Evolutionary conservation across 139 green algal genomes (phyloP).

Genomic region (Closterium sp.): DNA sequence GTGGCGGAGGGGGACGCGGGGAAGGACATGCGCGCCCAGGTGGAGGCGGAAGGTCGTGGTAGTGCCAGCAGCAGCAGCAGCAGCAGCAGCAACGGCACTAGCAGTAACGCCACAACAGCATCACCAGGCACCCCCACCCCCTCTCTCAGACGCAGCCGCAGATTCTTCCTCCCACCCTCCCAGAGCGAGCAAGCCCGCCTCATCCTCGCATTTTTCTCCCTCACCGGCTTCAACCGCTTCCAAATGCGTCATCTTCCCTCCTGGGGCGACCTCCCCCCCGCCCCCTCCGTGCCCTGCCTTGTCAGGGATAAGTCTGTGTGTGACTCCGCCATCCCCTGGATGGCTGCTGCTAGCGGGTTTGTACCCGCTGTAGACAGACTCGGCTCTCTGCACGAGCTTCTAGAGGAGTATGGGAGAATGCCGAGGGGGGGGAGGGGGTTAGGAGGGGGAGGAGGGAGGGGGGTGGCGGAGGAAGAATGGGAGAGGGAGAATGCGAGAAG

Average conservation of each 20-base stretch:
- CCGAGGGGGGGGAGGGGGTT: background rate
- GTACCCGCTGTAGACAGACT: background rate
- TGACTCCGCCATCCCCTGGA: background rate
- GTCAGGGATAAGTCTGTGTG: background rate
- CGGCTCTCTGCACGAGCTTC: background rate
- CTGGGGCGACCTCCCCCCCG: background rate
- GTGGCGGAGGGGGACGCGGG: background rate
- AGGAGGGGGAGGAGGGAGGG: background rate
- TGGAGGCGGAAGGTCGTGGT: background rate
- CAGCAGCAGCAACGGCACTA: background rate
- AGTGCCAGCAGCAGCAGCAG: background rate
- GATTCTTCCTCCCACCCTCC: background rate
- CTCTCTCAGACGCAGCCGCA: background rate
- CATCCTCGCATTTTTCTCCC: slow-evolving; percentile 1
- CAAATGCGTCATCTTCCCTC: background rate
- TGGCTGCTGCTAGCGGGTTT: background rate
- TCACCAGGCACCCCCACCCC: background rate
- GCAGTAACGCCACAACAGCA: background rate
- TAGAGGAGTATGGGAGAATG: background rate
- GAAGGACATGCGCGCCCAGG: background rate
- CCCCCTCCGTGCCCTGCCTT: background rate
- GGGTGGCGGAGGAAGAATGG: background rate
- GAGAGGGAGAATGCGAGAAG: background rate
- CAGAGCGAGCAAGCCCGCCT: background rate
- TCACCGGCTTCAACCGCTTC: slow-evolving; percentile 19